phyloP scores from a whole-genome alignment of 2,329 filamentous ascomycete species.

The Trichoderma koningiopsis region DNA sequence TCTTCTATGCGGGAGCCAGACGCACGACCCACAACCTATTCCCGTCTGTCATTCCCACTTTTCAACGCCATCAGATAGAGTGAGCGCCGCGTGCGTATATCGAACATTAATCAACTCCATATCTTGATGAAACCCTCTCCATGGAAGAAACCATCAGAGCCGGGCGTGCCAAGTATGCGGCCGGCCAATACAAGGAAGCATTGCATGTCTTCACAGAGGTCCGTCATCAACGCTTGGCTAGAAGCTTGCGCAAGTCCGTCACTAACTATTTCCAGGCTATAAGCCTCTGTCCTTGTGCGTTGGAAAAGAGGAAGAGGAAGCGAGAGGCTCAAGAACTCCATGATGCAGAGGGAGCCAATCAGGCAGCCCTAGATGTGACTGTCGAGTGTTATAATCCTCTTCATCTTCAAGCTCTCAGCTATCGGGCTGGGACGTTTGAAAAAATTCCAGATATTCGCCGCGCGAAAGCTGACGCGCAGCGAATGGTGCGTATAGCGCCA shows the following conservation, averaged over 20 bases:
- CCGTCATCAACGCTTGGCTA: conserved; percentile 8
- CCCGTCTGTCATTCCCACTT: background rate
- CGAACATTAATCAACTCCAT: background rate
- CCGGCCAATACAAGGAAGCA: conserved; percentile 40
- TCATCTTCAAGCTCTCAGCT: conserved; percentile 47
- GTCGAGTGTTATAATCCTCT: conserved; percentile 41
- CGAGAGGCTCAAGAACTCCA: conserved; percentile 31
- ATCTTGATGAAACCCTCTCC: conserved; percentile 15
- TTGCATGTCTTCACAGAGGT: conserved; percentile 44
- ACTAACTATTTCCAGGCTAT: conserved; percentile 37
- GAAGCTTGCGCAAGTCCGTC: background rate
- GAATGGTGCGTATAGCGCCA: conserved; percentile 48
- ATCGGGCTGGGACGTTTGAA: conserved; percentile 46
- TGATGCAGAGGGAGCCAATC: background rate
- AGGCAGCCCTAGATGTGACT: background rate
- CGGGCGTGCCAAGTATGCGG: conserved; percentile 40
- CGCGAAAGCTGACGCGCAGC: conserved; percentile 46
- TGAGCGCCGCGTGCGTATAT: background rate
- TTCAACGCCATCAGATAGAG: background rate
- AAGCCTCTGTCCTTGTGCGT: conserved; percentile 40
- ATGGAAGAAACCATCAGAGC: conserved; percentile 38
- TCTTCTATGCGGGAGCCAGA: background rate
- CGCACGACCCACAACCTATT: background rate
- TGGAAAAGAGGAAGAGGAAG: conserved; percentile 38
- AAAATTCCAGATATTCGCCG: conserved; percentile 42